Evolutionary conservation across 768 basidiomycete species (phyloP), one percentile per base, ranked within the genome.

Genomic region (Boletus rufocinnamomeus): DNA sequence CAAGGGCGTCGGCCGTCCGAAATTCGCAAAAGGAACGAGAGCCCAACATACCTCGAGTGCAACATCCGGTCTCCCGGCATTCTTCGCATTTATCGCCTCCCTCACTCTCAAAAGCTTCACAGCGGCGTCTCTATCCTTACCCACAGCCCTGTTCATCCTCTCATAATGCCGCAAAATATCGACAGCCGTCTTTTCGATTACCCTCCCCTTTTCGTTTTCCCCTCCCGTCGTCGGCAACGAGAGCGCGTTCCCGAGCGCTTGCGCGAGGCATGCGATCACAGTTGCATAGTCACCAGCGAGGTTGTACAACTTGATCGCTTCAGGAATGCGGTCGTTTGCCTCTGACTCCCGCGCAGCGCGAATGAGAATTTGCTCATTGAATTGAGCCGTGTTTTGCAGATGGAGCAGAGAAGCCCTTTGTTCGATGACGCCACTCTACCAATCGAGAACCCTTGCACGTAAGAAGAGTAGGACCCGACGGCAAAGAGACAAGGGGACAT

Each of bases 221-320:
- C 73, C 69, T n/a, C 72, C 73, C 0, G 86, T 68, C 46, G 71
- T 69, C 0, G 87, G 84, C 63, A 89, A 82, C 3, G 86, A 79
- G 49, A 98, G 80, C 0, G 91, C 88, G 67, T 87, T 89, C 17
- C 95, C 93, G 2, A 99, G 80, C 2, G 93, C 92, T 55, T 86
- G 85, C 16, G 93, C 93, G 37, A 98, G 87, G 53, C 91, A 92
- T 8, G 85, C 80, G 43, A 98, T 84, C 54, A 98, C 96, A 27
- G 91, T 93, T 16, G 82, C 76, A 70, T 95, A 94, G 62, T 95
- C 91, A 35, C 92, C 91, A 1, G 95, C 95, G 38, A 98, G 85
- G 75, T 98, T 95, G 77, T 94, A 98, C 45, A 99, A 78, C 70
- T 95, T 93, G 77, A 98, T 94, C 3, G 95, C 94, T 71, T 98